Evolutionary conservation across 1,284 basidiomycete species (phyloP), one percentile per base, ranked within the genome.

Genomic region (Trichosporon sp.): DNA sequence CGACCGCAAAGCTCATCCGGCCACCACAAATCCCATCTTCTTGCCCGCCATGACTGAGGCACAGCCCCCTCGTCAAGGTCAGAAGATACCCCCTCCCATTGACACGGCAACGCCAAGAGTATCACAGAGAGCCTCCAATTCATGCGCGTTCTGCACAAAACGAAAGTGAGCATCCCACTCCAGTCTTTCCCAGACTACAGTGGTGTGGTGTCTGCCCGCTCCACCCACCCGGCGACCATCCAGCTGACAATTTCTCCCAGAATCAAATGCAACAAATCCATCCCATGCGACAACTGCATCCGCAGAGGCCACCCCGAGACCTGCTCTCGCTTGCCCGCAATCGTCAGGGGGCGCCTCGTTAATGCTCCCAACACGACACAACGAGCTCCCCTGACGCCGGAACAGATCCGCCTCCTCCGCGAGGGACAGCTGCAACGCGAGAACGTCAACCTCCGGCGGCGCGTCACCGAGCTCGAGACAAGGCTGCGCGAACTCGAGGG

Each of bases 341-440:
- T 75, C 46, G 74, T 75, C 38, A 68, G 74, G 7, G 74, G 74
- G 5, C 68, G 72, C 6, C 70, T 75, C 12, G 72, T 75, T 10
- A 75, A 75, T 63, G 74, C 74, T 7, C 74, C 74, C 1, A 70
- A 67, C 66, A 69, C 73, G 16, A 67, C 74, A n/a, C 40, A 65
- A 7, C 71, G 74, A 1, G 70, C 74, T 1, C 74, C 74, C 1
- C 67, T 75, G 51, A 75, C 71, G 10, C 70, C 71, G n/a, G 74
- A 75, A 26, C 72, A 75, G 68, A 73, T 75, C 38, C 67, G 72
- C 1, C 71, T 73, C 7, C 54, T 75, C 2, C 71, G 74, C 16
- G 71, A 75, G 59, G 74, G 71, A 11, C 74, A 75, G 69, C 67
- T 75, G 64, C 74, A 75, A 68, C 71, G 74, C 38, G 74, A 75